Conservation (phyloP, 2,329 filamentous ascomycete species). For the Penicillium brasilianum region DNA sequence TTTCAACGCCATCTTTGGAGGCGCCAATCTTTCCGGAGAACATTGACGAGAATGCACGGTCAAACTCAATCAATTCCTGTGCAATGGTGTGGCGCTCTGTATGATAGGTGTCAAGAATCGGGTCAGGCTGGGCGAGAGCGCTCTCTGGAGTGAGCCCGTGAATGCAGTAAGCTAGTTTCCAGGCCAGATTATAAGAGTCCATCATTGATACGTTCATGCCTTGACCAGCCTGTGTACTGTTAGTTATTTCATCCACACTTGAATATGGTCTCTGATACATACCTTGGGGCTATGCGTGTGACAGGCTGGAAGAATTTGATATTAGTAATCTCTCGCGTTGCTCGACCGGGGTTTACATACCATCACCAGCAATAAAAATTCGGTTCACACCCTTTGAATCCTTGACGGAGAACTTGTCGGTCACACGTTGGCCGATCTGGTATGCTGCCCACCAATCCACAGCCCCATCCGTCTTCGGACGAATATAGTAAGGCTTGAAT, state of each 20-base stretch:
- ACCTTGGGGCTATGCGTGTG: slow-evolving; percentile 77
- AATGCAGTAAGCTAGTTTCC: slow-evolving; percentile 47
- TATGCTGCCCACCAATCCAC: slow-evolving; percentile 79
- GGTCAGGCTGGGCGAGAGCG: slow-evolving; percentile 21
- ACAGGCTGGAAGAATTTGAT: slow-evolving; percentile 58
- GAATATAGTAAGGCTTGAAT: slow-evolving; percentile 68
- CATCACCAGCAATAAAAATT: slow-evolving; percentile 75
- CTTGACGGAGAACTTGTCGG: slow-evolving; percentile 55
- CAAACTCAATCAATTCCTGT: slow-evolving; percentile 47
- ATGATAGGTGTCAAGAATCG: slow-evolving; percentile 46
- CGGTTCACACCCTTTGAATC: slow-evolving; percentile 71
- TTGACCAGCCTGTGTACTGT: slow-evolving; percentile 62
- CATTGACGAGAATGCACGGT: slow-evolving; percentile 46
- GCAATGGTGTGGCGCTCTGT: slow-evolving; percentile 45
- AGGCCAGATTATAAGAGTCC: slow-evolving; percentile 53
- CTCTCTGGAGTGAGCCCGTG: slow-evolving; percentile 41
- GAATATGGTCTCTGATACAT: background rate
- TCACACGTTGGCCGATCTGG: slow-evolving; percentile 72
- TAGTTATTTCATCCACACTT: background rate
- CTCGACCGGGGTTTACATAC: slow-evolving; percentile 28
- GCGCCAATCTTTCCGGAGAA: slow-evolving; percentile 46
- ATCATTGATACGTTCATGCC: slow-evolving; percentile 82
- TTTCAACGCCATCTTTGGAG: slow-evolving; percentile 30
- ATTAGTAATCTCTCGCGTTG: background rate
- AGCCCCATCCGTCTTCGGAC: slow-evolving; percentile 60